Evolutionary conservation across 768 basidiomycete genomes (phyloP).

Genomic region (Boletus vermiculosoides): DNA sequence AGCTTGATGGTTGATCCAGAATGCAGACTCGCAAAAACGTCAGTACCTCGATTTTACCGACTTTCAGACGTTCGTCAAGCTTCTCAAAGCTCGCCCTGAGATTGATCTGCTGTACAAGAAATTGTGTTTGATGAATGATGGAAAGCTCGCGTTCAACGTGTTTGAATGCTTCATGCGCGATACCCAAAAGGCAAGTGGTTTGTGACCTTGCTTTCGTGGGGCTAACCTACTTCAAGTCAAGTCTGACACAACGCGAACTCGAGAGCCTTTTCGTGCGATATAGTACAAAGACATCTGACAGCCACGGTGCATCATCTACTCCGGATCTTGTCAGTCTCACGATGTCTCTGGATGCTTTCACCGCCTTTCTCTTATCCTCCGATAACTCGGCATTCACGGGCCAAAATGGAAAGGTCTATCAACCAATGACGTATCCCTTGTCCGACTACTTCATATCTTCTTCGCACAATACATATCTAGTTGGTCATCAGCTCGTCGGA

Average conservation of each 20-base stretch:
- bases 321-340: slow-evolving; percentile 11
- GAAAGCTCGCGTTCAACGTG: slow-evolving; percentile 34
- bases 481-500: slow-evolving; percentile 84
- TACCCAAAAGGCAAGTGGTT: slow-evolving; percentile 46
- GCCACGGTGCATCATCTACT: background rate
- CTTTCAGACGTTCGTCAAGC: slow-evolving; percentile 80
- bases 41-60: slow-evolving; percentile 72
- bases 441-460: slow-evolving; percentile 87
- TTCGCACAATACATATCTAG: slow-evolving; percentile 91
- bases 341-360: slow-evolving; percentile 63
- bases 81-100: slow-evolving; percentile 83
- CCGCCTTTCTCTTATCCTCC: slow-evolving; percentile 73
- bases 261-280: slow-evolving; percentile 39
- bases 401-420: slow-evolving; percentile 53
- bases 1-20: slow-evolving; percentile 38
- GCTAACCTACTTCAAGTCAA: slow-evolving; percentile 33
- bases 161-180: slow-evolving; percentile 54
- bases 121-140: slow-evolving; percentile 32
- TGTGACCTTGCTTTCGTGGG: background rate
- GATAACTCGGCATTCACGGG: slow-evolving; percentile 67
- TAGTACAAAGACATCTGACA: slow-evolving; percentile 14
- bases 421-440: slow-evolving; percentile 88
- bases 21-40: slow-evolving; percentile 55
- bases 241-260: slow-evolving; percentile 35
- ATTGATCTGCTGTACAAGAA: slow-evolving; percentile 62